Evolutionary conservation across 208 protist species (phyloP).

Genomic region (Acanthamoeba lenticulata): DNA sequence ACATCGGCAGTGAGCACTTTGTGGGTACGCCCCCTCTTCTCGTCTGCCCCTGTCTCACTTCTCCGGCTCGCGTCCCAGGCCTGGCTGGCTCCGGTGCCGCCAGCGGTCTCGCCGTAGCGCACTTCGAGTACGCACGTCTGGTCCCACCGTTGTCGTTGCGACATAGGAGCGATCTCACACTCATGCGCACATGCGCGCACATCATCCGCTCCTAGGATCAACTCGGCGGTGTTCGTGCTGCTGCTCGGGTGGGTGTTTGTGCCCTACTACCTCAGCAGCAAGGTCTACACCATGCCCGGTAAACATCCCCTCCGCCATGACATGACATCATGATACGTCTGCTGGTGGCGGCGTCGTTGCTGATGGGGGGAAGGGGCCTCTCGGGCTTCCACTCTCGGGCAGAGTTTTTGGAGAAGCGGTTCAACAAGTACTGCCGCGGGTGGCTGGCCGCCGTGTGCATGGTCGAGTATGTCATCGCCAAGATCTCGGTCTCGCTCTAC

Average conservation of each 20-base stretch:
- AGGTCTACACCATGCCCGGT: conserved; percentile 64
- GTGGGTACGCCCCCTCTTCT: background rate
- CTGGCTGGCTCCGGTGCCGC: conserved; percentile 56
- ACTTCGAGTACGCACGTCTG: conserved; percentile 22
- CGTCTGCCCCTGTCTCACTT: background rate
- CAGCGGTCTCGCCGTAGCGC: conserved; percentile 38
- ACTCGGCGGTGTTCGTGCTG: conserved; percentile 36
- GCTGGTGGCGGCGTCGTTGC: background rate
- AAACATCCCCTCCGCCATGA: background rate
- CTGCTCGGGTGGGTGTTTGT: conserved; percentile 66
- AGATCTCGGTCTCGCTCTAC: conserved; percentile 58
- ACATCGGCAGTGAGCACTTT: conserved; percentile 70
- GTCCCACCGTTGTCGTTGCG: background rate
- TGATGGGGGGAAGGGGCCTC: too few species aligned
- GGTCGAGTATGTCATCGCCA: conserved; percentile 47
- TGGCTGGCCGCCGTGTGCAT: conserved; percentile 55
- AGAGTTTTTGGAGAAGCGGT: conserved; percentile 56
- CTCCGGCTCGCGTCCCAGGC: background rate
- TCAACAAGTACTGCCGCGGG: conserved; percentile 37
- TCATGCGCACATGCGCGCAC: too few species aligned
- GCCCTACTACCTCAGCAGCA: conserved; percentile 41
- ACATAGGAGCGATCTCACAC: too few species aligned
- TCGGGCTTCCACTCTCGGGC: background rate
- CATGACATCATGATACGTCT: background rate
- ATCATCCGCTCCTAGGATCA: background rate